Evolutionary conservation across 345 rosid species (phyloP), one percentile per base, ranked within the genome.

Genomic region (Aethionema arabicum): DNA sequence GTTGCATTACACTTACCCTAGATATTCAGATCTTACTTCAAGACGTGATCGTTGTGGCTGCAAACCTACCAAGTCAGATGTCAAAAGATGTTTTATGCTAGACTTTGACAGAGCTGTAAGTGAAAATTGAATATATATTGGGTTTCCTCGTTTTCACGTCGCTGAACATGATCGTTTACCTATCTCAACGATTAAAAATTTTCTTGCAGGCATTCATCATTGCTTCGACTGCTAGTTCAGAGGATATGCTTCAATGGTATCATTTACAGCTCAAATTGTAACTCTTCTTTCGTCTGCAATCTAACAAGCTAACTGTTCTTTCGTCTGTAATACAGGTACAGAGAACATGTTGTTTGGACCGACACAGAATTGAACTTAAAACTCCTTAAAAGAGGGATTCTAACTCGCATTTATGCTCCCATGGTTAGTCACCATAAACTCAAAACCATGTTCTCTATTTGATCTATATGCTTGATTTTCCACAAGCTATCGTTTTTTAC

Each of bases 11-110:
- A 86, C 99, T 38, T 93, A 93, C 67, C 65, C 96, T 13, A 88
- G 78, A 56, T 88, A 82, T 77, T 93, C 99, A 47, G 97, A 93
- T 78, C 80, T 93, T 76, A 93, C 96, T 56, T 88, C 99, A 73
- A 86, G 99, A 72, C 90, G 86, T 67, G 86, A 87, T 78, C 96
- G 95, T 10, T 93, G 99, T 83, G 95, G 96, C 71, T 93, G 99
- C 86, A 93, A 93, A 72, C 99, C 96, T 57, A 93, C 96, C 40
- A 87, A 82, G 69, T 95, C 82, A 39, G 99, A 86, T 80, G 88
- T 93, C 47, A 93, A 83, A 75, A 84, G 99, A 75, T 93, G 99
- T 78, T 93, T 88, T 80, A 90, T 93, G 96, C 63, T 93, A 83
- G 96, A 93, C 67, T 87, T 90, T 63, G 97, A 93, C 74, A 85